These are phyloP conservation scores for Dittrichia graveolens DNA, from an alignment of 129 eudicot species.

Conservation along the genomic window DNA sequence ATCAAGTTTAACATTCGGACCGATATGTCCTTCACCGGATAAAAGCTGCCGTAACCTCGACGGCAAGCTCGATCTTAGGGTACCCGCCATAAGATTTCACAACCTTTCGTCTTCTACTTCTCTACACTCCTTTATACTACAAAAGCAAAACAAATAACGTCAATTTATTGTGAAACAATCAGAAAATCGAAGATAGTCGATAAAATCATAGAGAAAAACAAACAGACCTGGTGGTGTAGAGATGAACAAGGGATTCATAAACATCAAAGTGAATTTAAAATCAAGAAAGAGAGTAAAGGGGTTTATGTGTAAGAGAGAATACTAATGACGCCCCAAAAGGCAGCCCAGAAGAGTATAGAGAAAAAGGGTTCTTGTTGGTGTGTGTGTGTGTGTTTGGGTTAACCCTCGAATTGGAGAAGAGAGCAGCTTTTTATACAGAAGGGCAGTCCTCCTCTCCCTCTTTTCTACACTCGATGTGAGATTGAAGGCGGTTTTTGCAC, in stretches of 20 bases:
- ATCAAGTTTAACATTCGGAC: conserved; percentile 83
- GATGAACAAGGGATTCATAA: conserved; percentile 38
- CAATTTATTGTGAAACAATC: not conserved
- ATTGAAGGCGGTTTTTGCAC: conserved; percentile 52
- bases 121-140: conserved; percentile 63
- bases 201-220: conserved; percentile 12
- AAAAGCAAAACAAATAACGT: conserved; percentile 22
- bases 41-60: conserved; percentile 88
- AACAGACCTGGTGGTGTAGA: conserved; percentile 39
- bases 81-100: conserved; percentile 52
- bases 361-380: conserved; percentile 9
- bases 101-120: conserved; percentile 36
- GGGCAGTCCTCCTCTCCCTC: conserved; percentile 2
- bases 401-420: conserved; percentile 51
- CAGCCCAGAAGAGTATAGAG: conserved; percentile 36
- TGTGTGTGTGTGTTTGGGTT: conserved; percentile 29
- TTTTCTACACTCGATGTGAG: conserved; percentile 25
- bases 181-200: conserved; percentile 32
- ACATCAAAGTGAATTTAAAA: conserved; percentile 43
- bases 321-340: conserved; percentile 24
- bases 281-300: conserved; percentile 22
- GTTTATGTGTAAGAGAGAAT: conserved; percentile 26
- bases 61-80: conserved; percentile 96
- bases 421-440: conserved; percentile 34
- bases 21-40: conserved; percentile 72